phyloP scores from a whole-genome alignment of 306 rosid species.

The Casuarina cunninghamiana region DNA sequence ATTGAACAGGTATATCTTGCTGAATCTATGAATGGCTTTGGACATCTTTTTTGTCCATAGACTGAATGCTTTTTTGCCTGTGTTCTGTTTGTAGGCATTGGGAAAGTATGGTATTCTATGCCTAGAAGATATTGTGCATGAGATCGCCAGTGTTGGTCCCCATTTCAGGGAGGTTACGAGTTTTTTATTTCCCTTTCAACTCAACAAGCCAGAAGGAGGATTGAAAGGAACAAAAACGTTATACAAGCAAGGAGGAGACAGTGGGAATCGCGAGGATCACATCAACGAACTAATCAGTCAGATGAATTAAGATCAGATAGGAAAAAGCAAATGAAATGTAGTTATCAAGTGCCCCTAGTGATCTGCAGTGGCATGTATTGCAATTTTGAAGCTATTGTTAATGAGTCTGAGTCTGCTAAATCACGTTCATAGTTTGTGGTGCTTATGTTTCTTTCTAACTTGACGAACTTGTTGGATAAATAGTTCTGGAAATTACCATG shows the following conservation, averaged over 20 bases:
- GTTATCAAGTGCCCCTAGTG: slow-evolving; percentile 3
- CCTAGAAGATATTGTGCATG: slow-evolving; percentile 85
- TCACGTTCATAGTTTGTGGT: not conserved
- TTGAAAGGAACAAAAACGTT: slow-evolving; percentile 58
- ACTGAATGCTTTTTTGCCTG: slow-evolving; percentile 2
- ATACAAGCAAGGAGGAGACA: slow-evolving; percentile 75
- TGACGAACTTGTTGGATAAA: not conserved
- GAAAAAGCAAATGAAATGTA: slow-evolving; percentile 10
- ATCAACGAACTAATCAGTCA: slow-evolving; percentile 69
- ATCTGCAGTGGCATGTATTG: slow-evolving; percentile 12
- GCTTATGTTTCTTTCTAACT: not conserved
- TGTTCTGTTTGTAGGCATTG: slow-evolving; percentile 50
- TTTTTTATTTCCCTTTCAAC: slow-evolving; percentile 76
- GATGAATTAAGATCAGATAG: slow-evolving; percentile 62
- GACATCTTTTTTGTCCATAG: not conserved
- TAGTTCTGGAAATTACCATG: not conserved
- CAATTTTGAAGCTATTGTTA: slow-evolving; percentile 5
- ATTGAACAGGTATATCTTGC: slow-evolving; percentile 65
- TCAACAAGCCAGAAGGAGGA: slow-evolving; percentile 64
- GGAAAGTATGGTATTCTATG: slow-evolving; percentile 68
- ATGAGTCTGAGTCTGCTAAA: too few species aligned
- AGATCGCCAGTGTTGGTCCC: slow-evolving; percentile 67
- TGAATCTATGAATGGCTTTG: not conserved
- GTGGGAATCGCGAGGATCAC: slow-evolving; percentile 74
- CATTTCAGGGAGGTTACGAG: slow-evolving; percentile 72